Percentiles rank a stretch among this genome's conserved stretches.
Conservation (phyloP, 768 basidiomycete species). For the Hypholoma fasciculare region DNA sequence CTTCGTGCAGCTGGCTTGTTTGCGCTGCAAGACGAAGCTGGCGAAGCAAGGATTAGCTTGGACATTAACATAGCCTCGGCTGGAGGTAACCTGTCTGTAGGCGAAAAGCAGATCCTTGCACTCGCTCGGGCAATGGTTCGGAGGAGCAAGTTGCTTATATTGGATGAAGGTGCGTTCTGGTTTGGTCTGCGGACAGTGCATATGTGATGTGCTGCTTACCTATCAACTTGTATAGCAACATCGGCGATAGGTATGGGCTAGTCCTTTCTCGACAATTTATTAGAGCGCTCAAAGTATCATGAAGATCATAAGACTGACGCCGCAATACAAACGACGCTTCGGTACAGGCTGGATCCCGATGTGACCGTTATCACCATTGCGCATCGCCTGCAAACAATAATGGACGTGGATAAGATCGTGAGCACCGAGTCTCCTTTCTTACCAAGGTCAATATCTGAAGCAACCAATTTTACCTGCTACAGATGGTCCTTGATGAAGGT, state of each 20-base stretch:
- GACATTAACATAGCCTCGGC: not conserved
- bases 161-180: not conserved
- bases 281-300: not conserved
- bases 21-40: not conserved
- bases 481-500: conserved; percentile 5
- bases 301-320: not conserved
- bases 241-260: not conserved
- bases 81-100: not conserved
- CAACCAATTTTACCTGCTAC: not conserved
- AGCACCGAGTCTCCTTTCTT: not conserved
- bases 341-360: not conserved
- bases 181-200: not conserved
- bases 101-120: not conserved
- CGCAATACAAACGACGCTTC: not conserved
- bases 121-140: not conserved
- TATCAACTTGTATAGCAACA: not conserved
- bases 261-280: not conserved
- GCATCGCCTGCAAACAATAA: not conserved
- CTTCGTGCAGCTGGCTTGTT: not conserved
- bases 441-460: not conserved
- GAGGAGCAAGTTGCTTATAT: not conserved
- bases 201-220: not conserved
- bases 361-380: not conserved
- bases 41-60: not conserved
- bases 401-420: not conserved